Conservation (phyloP, 371 early-diverging fungal genomes). For the Thermomucor indicae-seudaticae region DNA sequence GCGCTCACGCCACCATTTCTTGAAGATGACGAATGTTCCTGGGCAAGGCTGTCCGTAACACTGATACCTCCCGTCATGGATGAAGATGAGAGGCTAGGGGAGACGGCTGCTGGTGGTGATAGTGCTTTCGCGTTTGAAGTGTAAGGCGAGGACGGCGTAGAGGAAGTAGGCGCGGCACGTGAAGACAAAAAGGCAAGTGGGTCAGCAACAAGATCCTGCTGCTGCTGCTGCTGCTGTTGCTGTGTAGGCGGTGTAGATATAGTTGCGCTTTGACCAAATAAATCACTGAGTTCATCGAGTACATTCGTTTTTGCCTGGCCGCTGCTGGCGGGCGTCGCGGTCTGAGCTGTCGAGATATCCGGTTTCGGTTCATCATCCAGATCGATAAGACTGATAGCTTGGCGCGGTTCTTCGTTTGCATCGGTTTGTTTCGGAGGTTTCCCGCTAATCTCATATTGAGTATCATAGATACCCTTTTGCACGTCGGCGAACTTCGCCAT, state of each 20-base stretch:
- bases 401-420: constrained; percentile 18
- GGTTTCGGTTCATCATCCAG: constrained; percentile 53
- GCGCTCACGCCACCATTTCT: constrained; percentile 13
- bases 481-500: constrained; percentile 70
- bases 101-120: constrained; percentile 9
- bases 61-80: no score
- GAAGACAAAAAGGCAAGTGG: constrained; percentile 10
- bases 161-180: constrained; percentile 1
- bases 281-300: constrained; percentile 30
- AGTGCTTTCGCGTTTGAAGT: constrained; percentile 3
- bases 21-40: constrained; percentile 7
- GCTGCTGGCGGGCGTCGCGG: constrained; percentile 4
- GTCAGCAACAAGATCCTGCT: constrained; percentile 11
- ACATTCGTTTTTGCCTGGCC: constrained; percentile 10
- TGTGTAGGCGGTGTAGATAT: constrained; percentile 17
- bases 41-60: no score
- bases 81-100: constrained; percentile 8
- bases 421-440: constrained; percentile 28
- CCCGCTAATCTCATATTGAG: constrained; percentile 41
- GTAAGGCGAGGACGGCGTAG: constrained; percentile 3
- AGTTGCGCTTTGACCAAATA: constrained; percentile 30
- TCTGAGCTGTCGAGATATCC: no score
- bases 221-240: constrained; percentile 8
- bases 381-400: constrained; percentile 60
- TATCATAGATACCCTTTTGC: constrained; percentile 53